phyloP scores from a whole-genome alignment of 2,329 filamentous ascomycete genomes.

The Salinomyces thailandicus region DNA sequence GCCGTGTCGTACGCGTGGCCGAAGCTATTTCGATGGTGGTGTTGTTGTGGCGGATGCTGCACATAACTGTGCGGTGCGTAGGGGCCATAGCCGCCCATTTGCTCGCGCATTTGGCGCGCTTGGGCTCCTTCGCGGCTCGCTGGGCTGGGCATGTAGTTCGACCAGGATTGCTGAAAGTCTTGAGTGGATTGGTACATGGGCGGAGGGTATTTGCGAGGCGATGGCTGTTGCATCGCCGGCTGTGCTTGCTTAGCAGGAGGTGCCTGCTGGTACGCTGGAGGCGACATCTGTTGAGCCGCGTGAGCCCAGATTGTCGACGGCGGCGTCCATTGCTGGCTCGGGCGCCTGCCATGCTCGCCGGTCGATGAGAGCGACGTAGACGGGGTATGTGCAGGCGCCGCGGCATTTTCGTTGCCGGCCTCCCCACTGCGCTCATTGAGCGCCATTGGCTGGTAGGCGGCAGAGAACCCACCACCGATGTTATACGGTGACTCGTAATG shows the following conservation, averaged over 20 bases:
- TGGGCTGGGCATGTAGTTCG: constrained; percentile 24
- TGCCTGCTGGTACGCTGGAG: constrained; percentile 7
- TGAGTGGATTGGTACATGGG: constrained; percentile 35
- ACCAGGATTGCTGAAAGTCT: constrained; percentile 32
- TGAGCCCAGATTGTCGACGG: constrained; percentile 24
- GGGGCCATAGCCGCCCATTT: constrained; percentile 14
- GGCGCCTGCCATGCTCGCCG: constrained; percentile 7
- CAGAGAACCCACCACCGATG: constrained; percentile 31
- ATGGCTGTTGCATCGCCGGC: constrained; percentile 6
- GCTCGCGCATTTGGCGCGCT: constrained; percentile 25
- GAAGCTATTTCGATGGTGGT: constrained; percentile 15
- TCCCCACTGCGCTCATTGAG: constrained; percentile 11
- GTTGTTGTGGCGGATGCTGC: constrained; percentile 4
- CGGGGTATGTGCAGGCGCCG: constrained; percentile 14
- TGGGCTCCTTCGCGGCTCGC: constrained; percentile 25
- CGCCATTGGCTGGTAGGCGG: constrained; percentile 29
- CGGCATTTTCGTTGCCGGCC: constrained; percentile 2
- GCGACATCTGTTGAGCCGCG: constrained; percentile 10
- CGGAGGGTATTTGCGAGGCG: constrained; percentile 14
- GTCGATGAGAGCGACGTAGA: constrained; percentile 16
- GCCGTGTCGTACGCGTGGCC: constrained; percentile 16
- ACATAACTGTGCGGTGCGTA: constrained; percentile 5
- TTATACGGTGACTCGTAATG: constrained; percentile 39
- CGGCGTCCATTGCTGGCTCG: constrained; percentile 27
- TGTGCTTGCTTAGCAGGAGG: constrained; percentile 10